Evolutionary conservation across 805 yeast species (phyloP).

Genomic region (Saccharomycopsis schoenii): DNA sequence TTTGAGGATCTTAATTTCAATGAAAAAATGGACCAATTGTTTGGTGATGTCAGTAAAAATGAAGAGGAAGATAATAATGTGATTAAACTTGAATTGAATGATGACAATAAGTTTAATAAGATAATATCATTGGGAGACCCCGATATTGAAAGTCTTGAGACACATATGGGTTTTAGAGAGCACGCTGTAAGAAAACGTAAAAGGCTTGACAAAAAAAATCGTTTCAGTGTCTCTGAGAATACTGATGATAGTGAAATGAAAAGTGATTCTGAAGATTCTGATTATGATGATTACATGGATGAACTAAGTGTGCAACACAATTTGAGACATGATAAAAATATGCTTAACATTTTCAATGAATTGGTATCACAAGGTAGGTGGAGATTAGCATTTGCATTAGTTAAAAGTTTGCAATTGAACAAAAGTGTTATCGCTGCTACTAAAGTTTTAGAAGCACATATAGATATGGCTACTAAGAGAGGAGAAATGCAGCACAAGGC

Average conservation of each 20-base stretch:
- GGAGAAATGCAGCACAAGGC: neutral
- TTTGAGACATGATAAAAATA: slow-evolving; percentile 9
- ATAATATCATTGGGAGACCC: neutral
- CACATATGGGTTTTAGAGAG: neutral
- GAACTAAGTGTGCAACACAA: neutral
- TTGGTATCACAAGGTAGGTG: slow-evolving; percentile 2
- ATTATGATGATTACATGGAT: slow-evolving; percentile 1
- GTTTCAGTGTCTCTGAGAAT: neutral
- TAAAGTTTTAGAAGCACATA: slow-evolving; percentile 9
- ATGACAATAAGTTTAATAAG: slow-evolving; percentile 1
- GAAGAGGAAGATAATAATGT: neutral
- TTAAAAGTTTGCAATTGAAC: slow-evolving; percentile 7
- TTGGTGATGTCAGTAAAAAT: neutral
- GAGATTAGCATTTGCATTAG: slow-evolving; percentile 10
- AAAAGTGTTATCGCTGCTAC: slow-evolving; percentile 8
- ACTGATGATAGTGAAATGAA: too few species aligned
- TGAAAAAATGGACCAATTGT: neutral
- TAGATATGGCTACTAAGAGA: neutral
- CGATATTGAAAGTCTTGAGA: neutral
- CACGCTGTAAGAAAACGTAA: too few species aligned
- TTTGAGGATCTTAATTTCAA: neutral
- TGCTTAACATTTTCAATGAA: slow-evolving; percentile 9
- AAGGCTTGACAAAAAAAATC: neutral
- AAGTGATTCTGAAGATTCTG: neutral
- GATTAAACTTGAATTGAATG: neutral